phyloP scores from a whole-genome alignment of 208 protist species.

The Wallacemonas collosoma region DNA sequence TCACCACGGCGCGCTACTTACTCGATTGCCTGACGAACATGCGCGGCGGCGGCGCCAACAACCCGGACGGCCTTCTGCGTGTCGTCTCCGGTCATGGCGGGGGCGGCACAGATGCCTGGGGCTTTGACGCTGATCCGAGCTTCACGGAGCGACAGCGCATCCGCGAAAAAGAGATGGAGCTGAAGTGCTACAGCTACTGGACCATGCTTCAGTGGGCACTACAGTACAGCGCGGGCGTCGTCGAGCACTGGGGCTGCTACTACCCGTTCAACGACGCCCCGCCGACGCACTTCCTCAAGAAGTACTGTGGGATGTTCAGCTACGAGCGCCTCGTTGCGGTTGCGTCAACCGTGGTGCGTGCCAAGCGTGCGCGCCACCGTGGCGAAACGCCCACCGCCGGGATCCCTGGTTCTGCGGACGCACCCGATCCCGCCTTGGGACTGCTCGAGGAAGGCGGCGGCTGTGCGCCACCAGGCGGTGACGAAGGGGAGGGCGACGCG shows the following conservation, averaged over 20 bases:
- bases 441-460: slow-evolving; percentile 12
- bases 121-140: slow-evolving; percentile 42
- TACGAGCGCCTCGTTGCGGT: slow-evolving; percentile 69
- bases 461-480: background rate
- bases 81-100: slow-evolving; percentile 12
- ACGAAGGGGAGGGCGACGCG: background rate
- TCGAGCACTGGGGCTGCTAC: slow-evolving; percentile 88
- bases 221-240: slow-evolving; percentile 82
- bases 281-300: slow-evolving; percentile 58
- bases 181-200: slow-evolving; percentile 88
- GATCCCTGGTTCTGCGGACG: background rate
- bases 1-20: slow-evolving; percentile 75
- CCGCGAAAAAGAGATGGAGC: slow-evolving; percentile 49
- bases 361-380: slow-evolving; percentile 7
- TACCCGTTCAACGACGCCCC: slow-evolving; percentile 83
- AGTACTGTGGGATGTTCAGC: slow-evolving; percentile 81
- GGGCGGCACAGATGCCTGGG: slow-evolving; percentile 18
- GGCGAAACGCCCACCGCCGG: background rate
- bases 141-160: slow-evolving; percentile 43
- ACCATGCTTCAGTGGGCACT: slow-evolving; percentile 92
- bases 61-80: slow-evolving; percentile 12
- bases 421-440: background rate
- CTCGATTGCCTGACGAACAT: slow-evolving; percentile 79
- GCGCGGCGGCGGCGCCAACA: slow-evolving; percentile 30
- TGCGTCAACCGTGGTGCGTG: slow-evolving; percentile 26